phyloP scores from a whole-genome alignment of 306 rosid species.

The Abrus pulchellus region DNA sequence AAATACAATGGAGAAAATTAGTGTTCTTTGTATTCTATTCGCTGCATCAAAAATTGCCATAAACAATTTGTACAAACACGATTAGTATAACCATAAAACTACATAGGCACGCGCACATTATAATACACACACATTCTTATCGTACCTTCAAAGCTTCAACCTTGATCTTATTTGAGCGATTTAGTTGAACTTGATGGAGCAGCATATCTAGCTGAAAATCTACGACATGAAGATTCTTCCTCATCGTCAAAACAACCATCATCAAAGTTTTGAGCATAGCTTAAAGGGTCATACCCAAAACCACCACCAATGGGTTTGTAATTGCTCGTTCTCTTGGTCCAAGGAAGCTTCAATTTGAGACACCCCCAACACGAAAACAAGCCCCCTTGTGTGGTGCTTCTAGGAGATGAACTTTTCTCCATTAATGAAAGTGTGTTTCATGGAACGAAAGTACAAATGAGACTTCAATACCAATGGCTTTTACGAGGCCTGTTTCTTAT shows the following conservation, averaged over 20 bases:
- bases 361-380: conserved; percentile 69
- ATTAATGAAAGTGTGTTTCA: conserved; percentile 44
- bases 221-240: conserved; percentile 50
- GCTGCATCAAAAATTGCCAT: not conserved
- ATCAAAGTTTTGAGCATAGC: conserved; percentile 85
- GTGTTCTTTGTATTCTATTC: not conserved
- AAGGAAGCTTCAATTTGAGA: conserved; percentile 71
- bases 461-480: conserved; percentile 6
- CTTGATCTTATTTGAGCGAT: conserved; percentile 41
- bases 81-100: not conserved
- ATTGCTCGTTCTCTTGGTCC: conserved; percentile 46
- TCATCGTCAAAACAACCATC: conserved; percentile 63
- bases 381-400: conserved; percentile 34
- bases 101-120: not conserved
- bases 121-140: not conserved
- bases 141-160: conserved; percentile 29
- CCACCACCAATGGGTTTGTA: conserved; percentile 55
- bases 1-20: not conserved
- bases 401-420: conserved; percentile 58
- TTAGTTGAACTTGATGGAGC: conserved; percentile 56
- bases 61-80: not conserved
- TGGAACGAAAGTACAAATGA: conserved; percentile 25
- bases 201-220: conserved; percentile 76
- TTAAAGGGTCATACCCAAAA: conserved; percentile 71
- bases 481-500: conserved; percentile 7